A percentile compares a stretch with the other conserved stretches of the same genome.
Conservation (phyloP, 2,329 filamentous ascomycete genomes). For the Teratosphaeria zuluensis region DNA sequence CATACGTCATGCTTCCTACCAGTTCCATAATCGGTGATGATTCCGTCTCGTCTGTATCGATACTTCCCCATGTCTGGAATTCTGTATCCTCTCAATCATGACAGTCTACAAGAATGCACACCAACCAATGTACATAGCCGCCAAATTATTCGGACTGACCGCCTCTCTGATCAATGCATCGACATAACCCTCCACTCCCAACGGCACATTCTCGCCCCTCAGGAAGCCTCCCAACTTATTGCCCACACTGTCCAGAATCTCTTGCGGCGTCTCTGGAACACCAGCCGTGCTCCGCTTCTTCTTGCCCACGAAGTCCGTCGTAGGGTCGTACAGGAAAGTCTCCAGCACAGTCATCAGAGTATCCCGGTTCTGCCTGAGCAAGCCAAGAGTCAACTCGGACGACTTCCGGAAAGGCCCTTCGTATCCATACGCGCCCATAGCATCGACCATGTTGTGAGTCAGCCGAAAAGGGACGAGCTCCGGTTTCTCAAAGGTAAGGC, state of each 20-base stretch:
- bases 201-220: slow-evolving; percentile 77
- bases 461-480: slow-evolving; percentile 92
- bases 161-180: slow-evolving; percentile 87
- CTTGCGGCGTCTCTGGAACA: slow-evolving; percentile 60
- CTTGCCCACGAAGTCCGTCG: slow-evolving; percentile 80
- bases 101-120: slow-evolving; percentile 51
- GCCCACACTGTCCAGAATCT: slow-evolving; percentile 80
- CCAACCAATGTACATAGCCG: slow-evolving; percentile 97
- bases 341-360: slow-evolving; percentile 96
- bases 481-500: slow-evolving; percentile 86
- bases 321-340: slow-evolving; percentile 94
- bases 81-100: not conserved
- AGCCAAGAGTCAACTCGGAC: slow-evolving; percentile 75
- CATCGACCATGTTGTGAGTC: slow-evolving; percentile 97
- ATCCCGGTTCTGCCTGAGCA: slow-evolving; percentile 85
- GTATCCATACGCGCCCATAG: slow-evolving; percentile 89
- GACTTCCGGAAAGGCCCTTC: slow-evolving; percentile 86
- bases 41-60: not conserved
- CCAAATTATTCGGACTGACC: slow-evolving; percentile 66
- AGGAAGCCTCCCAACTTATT: slow-evolving; percentile 78
- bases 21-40: not conserved
- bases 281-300: slow-evolving; percentile 46
- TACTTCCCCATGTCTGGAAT: not conserved
- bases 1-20: no score
- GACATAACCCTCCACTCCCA: slow-evolving; percentile 96